These are phyloP conservation scores for Botrytis pseudocinerea DNA, from an alignment of 2,329 filamentous ascomycete genomes.

Conservation along the genomic window DNA sequence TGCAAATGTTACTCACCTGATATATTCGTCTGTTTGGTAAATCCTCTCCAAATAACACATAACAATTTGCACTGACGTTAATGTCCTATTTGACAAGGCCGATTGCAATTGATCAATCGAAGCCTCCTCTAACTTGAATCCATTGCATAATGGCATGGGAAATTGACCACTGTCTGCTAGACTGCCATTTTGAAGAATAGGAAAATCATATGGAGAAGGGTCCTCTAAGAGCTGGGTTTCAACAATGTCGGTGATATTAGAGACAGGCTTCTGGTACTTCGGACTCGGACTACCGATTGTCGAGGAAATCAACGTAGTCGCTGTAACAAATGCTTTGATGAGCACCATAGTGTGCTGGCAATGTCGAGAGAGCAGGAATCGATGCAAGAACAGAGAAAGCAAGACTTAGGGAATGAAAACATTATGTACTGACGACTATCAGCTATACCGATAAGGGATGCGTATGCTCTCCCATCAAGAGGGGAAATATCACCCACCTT, in stretches of 20 bases:
- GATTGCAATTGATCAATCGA: constrained; percentile 67
- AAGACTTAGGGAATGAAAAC: background rate
- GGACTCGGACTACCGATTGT: constrained; percentile 15
- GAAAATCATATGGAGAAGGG: constrained; percentile 44
- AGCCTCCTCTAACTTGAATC: constrained; percentile 65
- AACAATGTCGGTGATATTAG: constrained; percentile 27
- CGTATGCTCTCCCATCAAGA: background rate
- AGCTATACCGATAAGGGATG: background rate
- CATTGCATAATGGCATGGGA: constrained; percentile 62
- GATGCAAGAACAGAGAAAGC: background rate
- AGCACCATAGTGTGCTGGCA: constrained; percentile 8
- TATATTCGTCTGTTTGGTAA: constrained; percentile 63
- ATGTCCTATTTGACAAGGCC: constrained; percentile 52
- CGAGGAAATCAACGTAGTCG: constrained; percentile 8
- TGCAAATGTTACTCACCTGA: constrained; percentile 51
- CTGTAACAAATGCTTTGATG: constrained; percentile 12
- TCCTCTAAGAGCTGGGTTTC: constrained; percentile 41
- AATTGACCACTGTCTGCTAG: constrained; percentile 46
- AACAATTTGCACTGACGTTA: constrained; percentile 60
- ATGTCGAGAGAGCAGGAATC: background rate
- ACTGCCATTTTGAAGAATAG: constrained; percentile 41
- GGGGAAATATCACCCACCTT: background rate
- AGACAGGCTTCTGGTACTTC: constrained; percentile 8
- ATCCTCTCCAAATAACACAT: constrained; percentile 63
- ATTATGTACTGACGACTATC: constrained; percentile 10